Percentiles rank a stretch among this genome's conserved stretches.
These are phyloP conservation scores for Waltergamsia citrina DNA, from an alignment of 2,329 filamentous ascomycete species.

Conservation along the genomic window DNA sequence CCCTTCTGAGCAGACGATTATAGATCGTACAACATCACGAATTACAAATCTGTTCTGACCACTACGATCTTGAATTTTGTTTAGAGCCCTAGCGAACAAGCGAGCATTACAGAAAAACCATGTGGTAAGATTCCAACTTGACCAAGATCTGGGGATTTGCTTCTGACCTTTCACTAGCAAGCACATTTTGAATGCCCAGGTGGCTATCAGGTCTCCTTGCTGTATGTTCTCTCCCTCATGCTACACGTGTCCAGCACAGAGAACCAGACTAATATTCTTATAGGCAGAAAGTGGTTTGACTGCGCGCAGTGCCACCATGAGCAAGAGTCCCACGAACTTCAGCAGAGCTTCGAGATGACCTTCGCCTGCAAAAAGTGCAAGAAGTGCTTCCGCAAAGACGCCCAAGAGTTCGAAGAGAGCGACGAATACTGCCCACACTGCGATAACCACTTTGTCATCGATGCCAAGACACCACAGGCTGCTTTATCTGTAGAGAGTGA, in stretches of 20 bases:
- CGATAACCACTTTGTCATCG: constrained; percentile 95
- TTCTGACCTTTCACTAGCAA: constrained; percentile 55
- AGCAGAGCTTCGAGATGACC: constrained; percentile 75
- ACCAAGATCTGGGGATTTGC: too few relatives aligned
- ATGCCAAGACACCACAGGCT: constrained; percentile 76
- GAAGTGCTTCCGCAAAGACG: constrained; percentile 95
- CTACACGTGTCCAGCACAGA: too few relatives aligned
- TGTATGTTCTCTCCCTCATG: constrained; percentile 52
- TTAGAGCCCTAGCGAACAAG: too few relatives aligned
- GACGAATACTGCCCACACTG: constrained; percentile 99
- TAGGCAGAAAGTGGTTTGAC: constrained; percentile 96
- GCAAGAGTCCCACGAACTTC: constrained; percentile 64
- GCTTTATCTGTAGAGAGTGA: constrained; percentile 83
- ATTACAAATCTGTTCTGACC: too few relatives aligned
- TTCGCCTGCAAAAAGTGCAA: constrained; percentile 99
- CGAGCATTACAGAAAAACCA: too few relatives aligned
- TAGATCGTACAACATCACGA: too few relatives aligned
- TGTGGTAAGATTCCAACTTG: constrained; percentile 27
- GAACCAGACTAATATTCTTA: neutral
- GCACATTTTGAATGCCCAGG: constrained; percentile 96
- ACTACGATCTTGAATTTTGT: too few relatives aligned
- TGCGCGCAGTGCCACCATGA: constrained; percentile 92
- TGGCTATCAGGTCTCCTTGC: constrained; percentile 89
- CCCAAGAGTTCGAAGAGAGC: constrained; percentile 83
- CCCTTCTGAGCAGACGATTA: too few relatives aligned